phyloP scores from a whole-genome alignment of 306 rosid species.

The Cicer bijugum region DNA sequence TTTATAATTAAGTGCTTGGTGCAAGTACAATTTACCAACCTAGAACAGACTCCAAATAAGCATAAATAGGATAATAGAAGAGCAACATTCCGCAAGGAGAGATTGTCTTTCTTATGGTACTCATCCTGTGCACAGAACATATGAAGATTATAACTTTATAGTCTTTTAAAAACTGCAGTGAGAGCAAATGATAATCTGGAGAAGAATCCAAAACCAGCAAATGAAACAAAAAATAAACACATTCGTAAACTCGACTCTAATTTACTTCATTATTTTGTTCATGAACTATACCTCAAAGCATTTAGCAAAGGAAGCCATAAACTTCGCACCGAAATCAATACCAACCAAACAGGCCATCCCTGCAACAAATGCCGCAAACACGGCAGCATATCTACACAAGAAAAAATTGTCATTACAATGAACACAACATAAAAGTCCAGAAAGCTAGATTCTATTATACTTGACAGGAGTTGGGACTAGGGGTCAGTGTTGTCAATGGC shows the following conservation, averaged over 20 bases:
- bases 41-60: constrained; percentile 82
- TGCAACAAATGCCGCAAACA: constrained; percentile 87
- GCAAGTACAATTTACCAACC: constrained; percentile 53
- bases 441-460: constrained; percentile 7
- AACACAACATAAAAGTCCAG: constrained; percentile 29
- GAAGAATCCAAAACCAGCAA: constrained; percentile 43
- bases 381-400: constrained; percentile 82
- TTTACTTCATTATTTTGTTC: constrained; percentile 19
- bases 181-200: constrained; percentile 17
- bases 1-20: constrained; percentile 15
- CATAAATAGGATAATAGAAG: constrained; percentile 80
- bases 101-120: constrained; percentile 74
- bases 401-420: constrained; percentile 42
- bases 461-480: constrained; percentile 15
- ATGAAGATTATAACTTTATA: constrained; percentile 26
- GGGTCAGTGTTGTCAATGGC: neutral
- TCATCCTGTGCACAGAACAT: constrained; percentile 63
- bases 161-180: constrained; percentile 32
- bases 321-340: constrained; percentile 75
- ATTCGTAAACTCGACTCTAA: constrained; percentile 15
- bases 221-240: neutral
- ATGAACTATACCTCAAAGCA: constrained; percentile 71
- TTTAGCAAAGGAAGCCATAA: constrained; percentile 83
- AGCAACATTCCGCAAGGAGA: constrained; percentile 82
- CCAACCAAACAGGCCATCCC: constrained; percentile 87